Conservation (phyloP, 257 asterid species). For the Echites panduratus region DNA sequence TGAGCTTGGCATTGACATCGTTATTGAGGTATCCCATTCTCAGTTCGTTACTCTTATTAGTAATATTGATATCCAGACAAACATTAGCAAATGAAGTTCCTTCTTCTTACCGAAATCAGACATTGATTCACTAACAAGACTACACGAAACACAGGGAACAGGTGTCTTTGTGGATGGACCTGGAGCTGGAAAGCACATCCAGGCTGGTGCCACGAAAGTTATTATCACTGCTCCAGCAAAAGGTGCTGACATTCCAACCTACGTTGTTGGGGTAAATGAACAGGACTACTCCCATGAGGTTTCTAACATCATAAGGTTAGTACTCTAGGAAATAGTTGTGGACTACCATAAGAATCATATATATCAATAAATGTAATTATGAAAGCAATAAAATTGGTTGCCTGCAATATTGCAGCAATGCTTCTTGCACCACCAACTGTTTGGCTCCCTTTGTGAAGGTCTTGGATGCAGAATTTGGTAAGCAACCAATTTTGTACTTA, state of each 20-base stretch:
- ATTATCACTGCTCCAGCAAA: slow-evolving; percentile 95
- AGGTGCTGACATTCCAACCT: slow-evolving; percentile 93
- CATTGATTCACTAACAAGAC: background rate
- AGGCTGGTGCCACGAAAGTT: slow-evolving; percentile 97
- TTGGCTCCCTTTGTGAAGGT: slow-evolving; percentile 92
- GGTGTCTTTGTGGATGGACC: slow-evolving; percentile 96
- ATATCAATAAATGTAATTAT: background rate
- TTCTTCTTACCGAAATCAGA: background rate
- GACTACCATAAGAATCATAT: background rate
- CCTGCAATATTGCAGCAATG: slow-evolving; percentile 51
- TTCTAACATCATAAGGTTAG: slow-evolving; percentile 72
- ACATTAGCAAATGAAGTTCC: background rate
- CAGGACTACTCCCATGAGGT: slow-evolving; percentile 71
- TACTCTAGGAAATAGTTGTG: background rate
- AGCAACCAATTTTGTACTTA: slow-evolving; percentile 13
- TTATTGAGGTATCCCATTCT: slow-evolving; percentile 54
- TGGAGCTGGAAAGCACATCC: slow-evolving; percentile 96
- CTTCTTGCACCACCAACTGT: slow-evolving; percentile 96
- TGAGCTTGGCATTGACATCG: slow-evolving; percentile 85
- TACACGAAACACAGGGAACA: slow-evolving; percentile 54
- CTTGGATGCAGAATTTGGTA: slow-evolving; percentile 80
- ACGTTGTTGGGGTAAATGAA: slow-evolving; percentile 85
- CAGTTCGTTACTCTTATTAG: background rate
- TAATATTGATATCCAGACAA: background rate
- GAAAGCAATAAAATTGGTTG: background rate